Conservation (phyloP, 164 flowering plant genomes). For the Umbellularia californica region DNA sequence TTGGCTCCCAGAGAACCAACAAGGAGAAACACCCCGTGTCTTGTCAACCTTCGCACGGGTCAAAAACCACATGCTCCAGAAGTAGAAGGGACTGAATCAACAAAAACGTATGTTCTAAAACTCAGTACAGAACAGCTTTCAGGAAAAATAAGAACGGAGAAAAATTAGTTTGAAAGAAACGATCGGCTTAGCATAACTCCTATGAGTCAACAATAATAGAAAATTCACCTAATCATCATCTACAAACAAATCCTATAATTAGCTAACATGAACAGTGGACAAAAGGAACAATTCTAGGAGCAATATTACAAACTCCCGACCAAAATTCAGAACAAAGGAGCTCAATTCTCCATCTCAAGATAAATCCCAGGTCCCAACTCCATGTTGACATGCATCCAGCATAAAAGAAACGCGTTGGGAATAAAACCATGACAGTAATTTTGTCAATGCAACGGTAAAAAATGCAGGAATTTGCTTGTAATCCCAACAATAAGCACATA, state of each 20-base stretch:
- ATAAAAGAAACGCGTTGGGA: no score
- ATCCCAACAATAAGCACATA: no score
- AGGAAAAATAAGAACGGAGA: neutral
- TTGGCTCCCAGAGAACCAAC: no score
- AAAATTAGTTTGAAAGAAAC: no score
- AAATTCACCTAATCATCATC: neutral
- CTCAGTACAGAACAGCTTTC: neutral
- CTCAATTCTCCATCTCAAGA: neutral
- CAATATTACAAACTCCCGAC: neutral
- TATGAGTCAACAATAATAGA: neutral
- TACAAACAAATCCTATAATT: neutral
- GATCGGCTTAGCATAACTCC: neutral
- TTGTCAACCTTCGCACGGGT: neutral
- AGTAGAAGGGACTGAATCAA: neutral
- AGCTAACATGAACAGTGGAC: neutral
- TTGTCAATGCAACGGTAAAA: no score
- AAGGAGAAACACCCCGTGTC: no score
- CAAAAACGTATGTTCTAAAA: neutral
- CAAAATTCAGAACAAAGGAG: neutral
- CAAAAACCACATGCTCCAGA: neutral
- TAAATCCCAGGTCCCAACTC: no score
- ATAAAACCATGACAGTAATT: no score
- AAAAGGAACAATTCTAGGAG: neutral
- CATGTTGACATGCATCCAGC: no score
- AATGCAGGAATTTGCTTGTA: no score